phyloP scores from a whole-genome alignment of 768 basidiomycete species.

The Tulasnella calospora region DNA sequence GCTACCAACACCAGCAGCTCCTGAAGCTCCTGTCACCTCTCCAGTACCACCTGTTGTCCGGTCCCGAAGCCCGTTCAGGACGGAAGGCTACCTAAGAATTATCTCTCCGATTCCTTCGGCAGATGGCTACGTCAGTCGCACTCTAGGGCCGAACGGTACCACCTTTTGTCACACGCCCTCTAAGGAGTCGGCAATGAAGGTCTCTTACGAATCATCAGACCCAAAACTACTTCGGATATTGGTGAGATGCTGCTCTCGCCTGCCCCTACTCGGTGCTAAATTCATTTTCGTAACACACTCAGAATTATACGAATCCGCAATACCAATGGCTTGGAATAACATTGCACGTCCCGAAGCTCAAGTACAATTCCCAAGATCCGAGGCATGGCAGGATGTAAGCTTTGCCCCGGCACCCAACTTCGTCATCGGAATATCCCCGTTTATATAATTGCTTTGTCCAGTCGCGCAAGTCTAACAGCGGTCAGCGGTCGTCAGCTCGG shows the following conservation, averaged over 20 bases:
- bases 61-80: neutral
- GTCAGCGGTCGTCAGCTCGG: neutral
- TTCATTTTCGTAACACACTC: neutral
- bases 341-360: neutral
- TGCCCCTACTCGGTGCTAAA: neutral
- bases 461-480: neutral
- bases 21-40: neutral
- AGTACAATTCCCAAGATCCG: neutral
- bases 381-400: neutral
- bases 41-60: neutral
- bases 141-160: neutral
- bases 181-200: neutral
- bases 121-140: slow-evolving; percentile 1
- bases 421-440: neutral
- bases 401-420: neutral
- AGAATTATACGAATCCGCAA: neutral
- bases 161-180: neutral
- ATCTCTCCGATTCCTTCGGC: neutral
- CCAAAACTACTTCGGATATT: neutral
- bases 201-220: neutral
- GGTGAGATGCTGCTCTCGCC: neutral
- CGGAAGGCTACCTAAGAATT: neutral
- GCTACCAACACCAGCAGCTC: neutral
- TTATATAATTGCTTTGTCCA: neutral
- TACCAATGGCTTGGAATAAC: neutral